These are phyloP conservation scores for Aspergillus bridgeri DNA, from an alignment of 495 filamentous ascomycete genomes.

Conservation along the genomic window DNA sequence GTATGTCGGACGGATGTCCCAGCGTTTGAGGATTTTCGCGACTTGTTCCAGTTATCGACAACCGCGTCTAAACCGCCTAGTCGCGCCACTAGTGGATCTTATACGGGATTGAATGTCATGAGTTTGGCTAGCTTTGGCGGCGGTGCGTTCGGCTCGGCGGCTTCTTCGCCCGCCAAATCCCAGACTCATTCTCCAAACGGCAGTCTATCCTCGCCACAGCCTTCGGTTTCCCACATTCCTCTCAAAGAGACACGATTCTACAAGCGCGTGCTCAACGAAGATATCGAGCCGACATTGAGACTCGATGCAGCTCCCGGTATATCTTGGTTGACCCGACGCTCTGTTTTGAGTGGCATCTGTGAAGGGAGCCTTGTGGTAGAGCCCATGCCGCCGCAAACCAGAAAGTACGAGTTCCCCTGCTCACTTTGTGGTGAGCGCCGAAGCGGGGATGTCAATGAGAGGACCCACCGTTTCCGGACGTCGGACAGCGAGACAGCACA, in stretches of 20 bases:
- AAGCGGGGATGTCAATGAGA: conserved; percentile 61
- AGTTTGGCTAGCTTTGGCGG: conserved; percentile 52
- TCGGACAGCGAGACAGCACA: conserved; percentile 82
- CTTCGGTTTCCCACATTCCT: conserved; percentile 38
- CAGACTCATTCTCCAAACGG: conserved; percentile 39
- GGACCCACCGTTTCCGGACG: conserved; percentile 85
- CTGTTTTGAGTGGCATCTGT: conserved; percentile 74
- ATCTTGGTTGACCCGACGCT: conserved; percentile 85
- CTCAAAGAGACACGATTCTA: conserved; percentile 92
- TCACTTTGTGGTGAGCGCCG: conserved; percentile 84
- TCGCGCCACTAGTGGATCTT: conserved; percentile 66
- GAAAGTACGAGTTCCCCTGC: conserved; percentile 68
- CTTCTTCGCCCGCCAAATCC: conserved; percentile 41
- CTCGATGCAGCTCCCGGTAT: conserved; percentile 87
- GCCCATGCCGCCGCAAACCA: conserved; percentile 62
- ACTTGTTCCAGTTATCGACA: conserved; percentile 62
- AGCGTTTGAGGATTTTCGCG: conserved; percentile 80
- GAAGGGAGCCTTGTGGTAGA: conserved; percentile 90
- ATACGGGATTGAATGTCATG: conserved; percentile 59
- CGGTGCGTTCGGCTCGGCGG: conserved; percentile 44
- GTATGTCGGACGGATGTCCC: conserved; percentile 78
- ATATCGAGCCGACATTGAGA: conserved; percentile 90
- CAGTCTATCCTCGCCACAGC: conserved; percentile 35
- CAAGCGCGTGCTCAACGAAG: conserved; percentile 81
- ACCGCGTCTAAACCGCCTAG: conserved; percentile 57